Evolutionary conservation across 75 land plant species (phyloP).

Genomic region (Larix kaempferi): DNA sequence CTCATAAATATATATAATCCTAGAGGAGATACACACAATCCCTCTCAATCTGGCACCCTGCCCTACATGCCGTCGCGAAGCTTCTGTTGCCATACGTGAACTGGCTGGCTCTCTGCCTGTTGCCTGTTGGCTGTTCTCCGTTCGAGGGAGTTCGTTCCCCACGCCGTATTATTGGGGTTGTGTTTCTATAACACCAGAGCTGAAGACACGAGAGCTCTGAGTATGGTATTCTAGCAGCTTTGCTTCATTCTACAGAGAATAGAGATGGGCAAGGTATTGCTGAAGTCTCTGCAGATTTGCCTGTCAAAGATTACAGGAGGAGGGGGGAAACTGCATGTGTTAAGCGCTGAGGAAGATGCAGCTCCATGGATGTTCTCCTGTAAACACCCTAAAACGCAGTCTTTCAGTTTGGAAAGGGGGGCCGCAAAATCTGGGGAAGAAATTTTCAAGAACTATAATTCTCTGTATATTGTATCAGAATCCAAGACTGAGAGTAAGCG

Average conservation of each 20-base stretch:
- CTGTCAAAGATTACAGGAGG: not conserved
- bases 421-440: not conserved
- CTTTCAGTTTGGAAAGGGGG: slow-evolving; percentile 7
- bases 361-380: slow-evolving; percentile 6
- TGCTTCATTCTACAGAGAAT: not conserved
- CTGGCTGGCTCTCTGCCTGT: too few relatives aligned
- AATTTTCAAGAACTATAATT: slow-evolving; percentile 12
- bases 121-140: too few relatives aligned
- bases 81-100: too few relatives aligned
- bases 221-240: too few relatives aligned
- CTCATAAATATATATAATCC: too few relatives aligned
- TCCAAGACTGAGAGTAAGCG: not conserved
- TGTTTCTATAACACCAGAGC: too few relatives aligned
- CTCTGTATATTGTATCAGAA: slow-evolving; percentile 12
- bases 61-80: too few relatives aligned
- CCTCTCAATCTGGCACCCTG: too few relatives aligned
- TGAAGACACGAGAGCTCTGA: too few relatives aligned
- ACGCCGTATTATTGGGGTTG: too few relatives aligned
- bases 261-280: not conserved
- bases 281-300: not conserved
- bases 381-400: slow-evolving; percentile 18
- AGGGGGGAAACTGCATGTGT: not conserved
- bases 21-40: too few relatives aligned
- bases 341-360: not conserved
- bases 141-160: too few relatives aligned